These are phyloP conservation scores for Candida railenensis DNA, from an alignment of 805 yeast genomes.

Conservation along the genomic window DNA sequence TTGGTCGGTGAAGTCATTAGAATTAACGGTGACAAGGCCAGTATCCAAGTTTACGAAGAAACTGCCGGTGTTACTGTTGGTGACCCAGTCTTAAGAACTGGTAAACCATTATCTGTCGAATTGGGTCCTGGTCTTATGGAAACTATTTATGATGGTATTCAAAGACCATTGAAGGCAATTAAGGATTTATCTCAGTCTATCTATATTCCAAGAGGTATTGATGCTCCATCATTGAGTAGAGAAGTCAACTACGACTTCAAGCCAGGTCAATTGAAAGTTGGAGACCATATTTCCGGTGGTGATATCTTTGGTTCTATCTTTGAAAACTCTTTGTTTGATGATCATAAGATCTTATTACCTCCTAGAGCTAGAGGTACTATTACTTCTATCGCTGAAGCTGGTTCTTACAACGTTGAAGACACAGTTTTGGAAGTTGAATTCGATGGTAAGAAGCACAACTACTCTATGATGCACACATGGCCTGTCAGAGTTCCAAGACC, in stretches of 20 bases:
- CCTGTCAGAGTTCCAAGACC: constrained; percentile 99
- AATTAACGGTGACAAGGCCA: constrained; percentile 94
- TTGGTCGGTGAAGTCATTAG: constrained; percentile 98
- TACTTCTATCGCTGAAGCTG: constrained; percentile 83
- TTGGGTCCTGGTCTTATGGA: constrained; percentile 99
- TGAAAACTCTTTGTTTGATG: constrained; percentile 89
- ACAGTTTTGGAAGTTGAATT: constrained; percentile 91
- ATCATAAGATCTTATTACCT: constrained; percentile 92
- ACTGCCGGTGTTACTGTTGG: constrained; percentile 99
- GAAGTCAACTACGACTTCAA: constrained; percentile 78
- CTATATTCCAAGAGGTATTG: constrained; percentile 98
- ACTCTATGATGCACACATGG: constrained; percentile 98
- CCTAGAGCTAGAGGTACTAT: constrained; percentile 99
- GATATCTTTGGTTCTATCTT: constrained; percentile 91
- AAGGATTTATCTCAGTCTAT: constrained; percentile 85
- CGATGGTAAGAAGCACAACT: constrained; percentile 76
- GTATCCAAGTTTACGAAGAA: constrained; percentile 98
- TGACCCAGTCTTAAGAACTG: constrained; percentile 97
- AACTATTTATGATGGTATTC: constrained; percentile 98
- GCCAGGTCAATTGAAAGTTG: constrained; percentile 78
- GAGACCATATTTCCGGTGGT: constrained; percentile 98
- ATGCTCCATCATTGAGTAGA: constrained; percentile 93
- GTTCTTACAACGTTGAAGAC: constrained; percentile 89
- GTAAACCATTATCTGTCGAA: constrained; percentile 98
- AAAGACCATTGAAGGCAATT: constrained; percentile 95